Evolutionary conservation across 2,329 filamentous ascomycete species (phyloP), one percentile per base, ranked within the genome.

Genomic region (Bipolaris sorokiniana): DNA sequence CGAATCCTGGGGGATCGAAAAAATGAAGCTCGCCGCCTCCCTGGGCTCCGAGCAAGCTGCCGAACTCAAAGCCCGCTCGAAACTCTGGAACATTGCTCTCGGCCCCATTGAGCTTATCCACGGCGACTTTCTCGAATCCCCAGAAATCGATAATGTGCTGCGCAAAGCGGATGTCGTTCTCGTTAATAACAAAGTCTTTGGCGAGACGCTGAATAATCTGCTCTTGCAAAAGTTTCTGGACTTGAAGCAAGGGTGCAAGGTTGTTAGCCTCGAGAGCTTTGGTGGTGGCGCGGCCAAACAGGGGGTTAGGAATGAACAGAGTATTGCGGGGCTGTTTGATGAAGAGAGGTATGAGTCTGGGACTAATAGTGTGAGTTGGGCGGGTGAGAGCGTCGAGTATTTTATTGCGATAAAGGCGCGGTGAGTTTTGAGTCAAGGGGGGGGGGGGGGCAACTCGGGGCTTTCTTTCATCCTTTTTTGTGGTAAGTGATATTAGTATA

Each of bases 121-220:
- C 41, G 95, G 92, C 56, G 91, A 97, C 73, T 97, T 99, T 70
- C 86, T 92, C 9, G 86, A 88, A 63, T 90, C 90, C 65, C 75
- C 84, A 15, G 82, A 83, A 56, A 91, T 97, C 47, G 83, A 88
- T 58, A 83, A 87, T 22, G 88, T 88, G 7, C 83, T 99, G 48
- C 89, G 90, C 75, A 86, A 88, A 52, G 94, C 95, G 1, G 95
- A 99, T 73, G 93, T 98, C n/a, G 86, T 99, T 16, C 84, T 99
- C 23, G 94, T 98, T 68, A 99, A 99, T 81, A 99, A 99, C 78
- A 93, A 98, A 78, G 95, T 92, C 2, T 99, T 99, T 77, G 93
- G 89, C 5, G 89, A 93, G 13, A 84, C 89, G 66, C 85, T 97
- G 53, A 99, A 98, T 77, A 89, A 91, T 71, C 86, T 87, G 60